These are phyloP conservation scores for Magnolia officinalis DNA, from an alignment of 164 flowering plant species.

Conservation along the genomic window DNA sequence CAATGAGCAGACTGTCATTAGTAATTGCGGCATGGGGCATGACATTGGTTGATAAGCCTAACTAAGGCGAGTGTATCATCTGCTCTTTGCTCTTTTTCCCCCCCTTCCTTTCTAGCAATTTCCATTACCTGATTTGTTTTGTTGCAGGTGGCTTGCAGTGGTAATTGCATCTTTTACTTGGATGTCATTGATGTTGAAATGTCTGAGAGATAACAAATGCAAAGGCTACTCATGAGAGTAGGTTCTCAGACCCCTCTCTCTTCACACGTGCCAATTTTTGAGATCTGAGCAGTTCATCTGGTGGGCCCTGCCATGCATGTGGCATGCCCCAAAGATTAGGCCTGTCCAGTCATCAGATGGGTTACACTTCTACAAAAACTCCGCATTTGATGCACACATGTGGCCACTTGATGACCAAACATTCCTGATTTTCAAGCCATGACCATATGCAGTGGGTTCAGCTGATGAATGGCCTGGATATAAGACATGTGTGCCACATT, in stretches of 20 bases:
- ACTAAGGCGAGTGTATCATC: background rate
- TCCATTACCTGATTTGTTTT: background rate
- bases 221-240: background rate
- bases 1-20: background rate
- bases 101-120: background rate
- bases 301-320: background rate
- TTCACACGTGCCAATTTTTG: background rate
- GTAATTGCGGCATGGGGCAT: constrained; percentile 1
- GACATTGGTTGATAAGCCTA: constrained; percentile 3
- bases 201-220: background rate
- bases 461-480: background rate
- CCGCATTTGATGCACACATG: background rate
- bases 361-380: too few species aligned
- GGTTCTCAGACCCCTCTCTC: background rate
- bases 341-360: background rate
- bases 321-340: background rate
- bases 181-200: background rate
- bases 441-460: too few species aligned
- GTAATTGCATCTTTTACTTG: background rate
- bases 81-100: background rate
- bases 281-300: background rate
- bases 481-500: background rate
- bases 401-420: background rate
- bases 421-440: background rate
- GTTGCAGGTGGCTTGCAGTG: background rate